Percentiles rank a stretch among this genome's conserved stretches.
Evolutionary conservation across 768 basidiomycete species (phyloP).

Genomic region (Symmetrospora coprosmae): DNA sequence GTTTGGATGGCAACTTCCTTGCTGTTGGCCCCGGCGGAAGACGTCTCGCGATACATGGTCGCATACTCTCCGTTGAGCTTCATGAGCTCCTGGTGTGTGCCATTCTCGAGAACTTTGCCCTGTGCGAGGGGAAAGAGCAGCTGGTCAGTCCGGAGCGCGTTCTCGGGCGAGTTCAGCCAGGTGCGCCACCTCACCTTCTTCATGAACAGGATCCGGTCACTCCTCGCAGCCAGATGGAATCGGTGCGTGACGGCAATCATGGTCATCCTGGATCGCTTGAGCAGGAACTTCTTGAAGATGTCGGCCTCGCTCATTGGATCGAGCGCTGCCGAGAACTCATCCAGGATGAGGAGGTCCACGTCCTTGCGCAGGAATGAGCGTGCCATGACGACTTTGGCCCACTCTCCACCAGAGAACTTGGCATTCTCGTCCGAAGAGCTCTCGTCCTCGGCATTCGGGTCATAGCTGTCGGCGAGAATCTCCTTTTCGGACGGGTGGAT

Average conservation of each 20-base stretch:
- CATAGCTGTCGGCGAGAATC: too few species aligned
- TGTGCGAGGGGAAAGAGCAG: too few species aligned
- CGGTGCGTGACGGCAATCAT: slow-evolving; percentile 4
- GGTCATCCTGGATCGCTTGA: not conserved
- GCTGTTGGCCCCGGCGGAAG: too few species aligned
- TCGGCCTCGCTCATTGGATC: slow-evolving; percentile 11
- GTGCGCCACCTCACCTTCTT: too few species aligned
- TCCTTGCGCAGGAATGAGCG: not conserved
- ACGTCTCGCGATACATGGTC: slow-evolving; percentile 1
- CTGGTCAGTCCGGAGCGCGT: too few species aligned
- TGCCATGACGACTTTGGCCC: not conserved
- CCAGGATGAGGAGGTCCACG: not conserved
- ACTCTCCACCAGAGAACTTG: slow-evolving; percentile 9
- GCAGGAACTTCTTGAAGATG: slow-evolving; percentile 5
- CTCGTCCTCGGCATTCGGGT: too few species aligned
- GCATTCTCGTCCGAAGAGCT: not conserved
- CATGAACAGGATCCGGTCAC: slow-evolving; percentile 1
- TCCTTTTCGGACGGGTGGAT: too few species aligned
- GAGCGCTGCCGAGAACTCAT: slow-evolving; percentile 1
- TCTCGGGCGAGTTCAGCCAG: too few species aligned
- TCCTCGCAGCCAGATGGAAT: not conserved
- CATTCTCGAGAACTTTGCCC: not conserved
- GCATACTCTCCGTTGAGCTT: not conserved
- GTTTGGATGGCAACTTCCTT: too few species aligned
- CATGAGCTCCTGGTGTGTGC: slow-evolving; percentile 1